Evolutionary conservation across 2,329 filamentous ascomycete genomes (phyloP).

Genomic region (Verticillium zaregamsianum): DNA sequence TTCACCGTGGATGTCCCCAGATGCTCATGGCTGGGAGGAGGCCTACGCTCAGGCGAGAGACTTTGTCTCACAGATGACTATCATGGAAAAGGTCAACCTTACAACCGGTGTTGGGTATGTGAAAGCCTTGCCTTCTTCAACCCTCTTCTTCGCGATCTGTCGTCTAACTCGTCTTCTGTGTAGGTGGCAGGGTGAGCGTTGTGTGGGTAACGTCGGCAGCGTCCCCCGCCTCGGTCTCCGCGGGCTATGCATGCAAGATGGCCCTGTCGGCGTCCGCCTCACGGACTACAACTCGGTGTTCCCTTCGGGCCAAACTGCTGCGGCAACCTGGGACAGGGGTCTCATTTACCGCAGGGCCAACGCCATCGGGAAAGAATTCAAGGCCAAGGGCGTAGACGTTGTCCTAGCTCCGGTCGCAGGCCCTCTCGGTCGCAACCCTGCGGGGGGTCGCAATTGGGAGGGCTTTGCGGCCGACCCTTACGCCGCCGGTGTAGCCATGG

Average conservation of each 20-base stretch:
- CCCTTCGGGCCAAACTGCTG: slow-evolving; percentile 71
- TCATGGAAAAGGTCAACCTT: slow-evolving; percentile 88
- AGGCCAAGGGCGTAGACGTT: slow-evolving; percentile 72
- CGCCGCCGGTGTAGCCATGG: slow-evolving; percentile 67
- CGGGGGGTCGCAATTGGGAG: slow-evolving; percentile 59
- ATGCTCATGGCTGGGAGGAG: slow-evolving; percentile 60
- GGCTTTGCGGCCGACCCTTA: slow-evolving; percentile 69
- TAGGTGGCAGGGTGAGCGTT: slow-evolving; percentile 51
- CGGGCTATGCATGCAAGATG: slow-evolving; percentile 78
- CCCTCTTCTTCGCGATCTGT: slow-evolving; percentile 40
- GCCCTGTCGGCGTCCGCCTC: slow-evolving; percentile 73
- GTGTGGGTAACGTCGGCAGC: slow-evolving; percentile 72
- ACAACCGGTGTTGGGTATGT: slow-evolving; percentile 82
- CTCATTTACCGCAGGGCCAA: slow-evolving; percentile 54
- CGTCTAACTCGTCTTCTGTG: slow-evolving; percentile 40
- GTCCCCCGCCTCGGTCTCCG: slow-evolving; percentile 67
- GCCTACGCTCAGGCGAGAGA: slow-evolving; percentile 72
- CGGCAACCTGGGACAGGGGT: slow-evolving; percentile 74
- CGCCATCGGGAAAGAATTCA: slow-evolving; percentile 57
- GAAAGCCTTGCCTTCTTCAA: slow-evolving; percentile 7
- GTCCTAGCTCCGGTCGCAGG: slow-evolving; percentile 51
- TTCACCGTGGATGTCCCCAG: slow-evolving; percentile 73
- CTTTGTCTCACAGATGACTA: slow-evolving; percentile 79
- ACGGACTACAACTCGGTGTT: slow-evolving; percentile 80
- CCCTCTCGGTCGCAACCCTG: slow-evolving; percentile 41